Evolutionary conservation across 2,329 filamentous ascomycete species (phyloP), one percentile per base, ranked within the genome.

Genomic region (Colletotrichum sp.): DNA sequence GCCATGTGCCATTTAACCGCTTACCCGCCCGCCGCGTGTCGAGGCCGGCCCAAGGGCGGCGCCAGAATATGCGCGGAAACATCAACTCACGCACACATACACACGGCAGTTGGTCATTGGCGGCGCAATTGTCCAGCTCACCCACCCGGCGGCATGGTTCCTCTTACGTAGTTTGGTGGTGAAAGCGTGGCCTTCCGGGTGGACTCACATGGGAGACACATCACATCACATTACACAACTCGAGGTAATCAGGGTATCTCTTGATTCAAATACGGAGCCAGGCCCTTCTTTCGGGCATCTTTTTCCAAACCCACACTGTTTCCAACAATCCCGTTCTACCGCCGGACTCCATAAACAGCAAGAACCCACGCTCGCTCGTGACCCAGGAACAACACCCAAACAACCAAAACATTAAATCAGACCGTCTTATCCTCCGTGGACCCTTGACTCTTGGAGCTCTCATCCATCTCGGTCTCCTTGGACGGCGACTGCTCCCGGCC

Each of bases 1-100:
- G 21, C 55, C 55, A n/a, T 30, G 39, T 26, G 30, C 12, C 3
- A 73, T 73, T 76, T 36, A 76, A 16, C 73, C 68, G 73, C 73
- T 76, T 30, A 76, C 21, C 70, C 73, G 73, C 70, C 32, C 5
- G n/a, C 68, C 68, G 68, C 39, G 68, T 44, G 66, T 60, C 32
- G 49, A 60, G 34, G 21, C 66, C 68, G 57, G 57, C 21, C 44
- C 30, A 16, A 21, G 4, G 57, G 63, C 63, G 55, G 68, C 68
- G 52, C 52, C 66, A 44, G 16, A 68, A 57, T 30, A 60, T 60
- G 60, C n/a, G 60, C 26, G 55, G 44, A 6, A 32, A 18, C 16
- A 52, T n/a, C 39, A 28, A 26, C 34, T 39, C 8, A 1, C 34
- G 0, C 39, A 3, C 39, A 18, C 39, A 16, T 3, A 21, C 44